Percentiles rank a stretch among this genome's conserved stretches.
These are phyloP conservation scores for Neopestalotiopsis sp. DNA, from an alignment of 2,329 filamentous ascomycete genomes.

Conservation along the genomic window DNA sequence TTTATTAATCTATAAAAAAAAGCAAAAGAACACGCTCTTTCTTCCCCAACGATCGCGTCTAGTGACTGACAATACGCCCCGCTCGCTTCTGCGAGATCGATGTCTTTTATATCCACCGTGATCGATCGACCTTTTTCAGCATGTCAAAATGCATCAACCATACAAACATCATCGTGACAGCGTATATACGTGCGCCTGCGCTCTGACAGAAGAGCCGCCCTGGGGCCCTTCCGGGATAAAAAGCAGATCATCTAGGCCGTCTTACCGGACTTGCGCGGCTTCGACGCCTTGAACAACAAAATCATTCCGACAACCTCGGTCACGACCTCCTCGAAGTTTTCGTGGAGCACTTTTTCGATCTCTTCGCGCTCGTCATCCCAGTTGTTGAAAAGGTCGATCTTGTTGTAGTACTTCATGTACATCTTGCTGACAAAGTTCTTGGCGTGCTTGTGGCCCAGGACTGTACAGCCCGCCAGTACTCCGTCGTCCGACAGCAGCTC, in stretches of 20 bases:
- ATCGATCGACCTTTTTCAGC: neutral
- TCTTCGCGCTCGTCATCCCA: constrained; percentile 40
- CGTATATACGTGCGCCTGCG: neutral
- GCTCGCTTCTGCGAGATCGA: neutral
- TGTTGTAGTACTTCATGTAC: constrained; percentile 40
- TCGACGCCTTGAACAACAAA: constrained; percentile 42
- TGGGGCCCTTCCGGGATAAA: neutral
- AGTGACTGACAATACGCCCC: neutral
- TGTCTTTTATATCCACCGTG: neutral
- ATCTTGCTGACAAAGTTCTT: constrained; percentile 31
- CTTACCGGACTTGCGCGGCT: constrained; percentile 28
- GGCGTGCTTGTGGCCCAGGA: constrained; percentile 37
- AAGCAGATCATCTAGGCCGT: neutral
- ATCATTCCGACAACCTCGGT: constrained; percentile 42
- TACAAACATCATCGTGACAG: neutral
- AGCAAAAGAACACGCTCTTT: neutral
- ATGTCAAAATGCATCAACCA: neutral
- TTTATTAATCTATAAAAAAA: neutral
- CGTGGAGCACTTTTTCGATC: constrained; percentile 38
- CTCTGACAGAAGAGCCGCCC: neutral
- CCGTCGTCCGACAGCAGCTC: constrained; percentile 38
- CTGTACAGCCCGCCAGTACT: constrained; percentile 42
- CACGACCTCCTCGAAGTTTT: constrained; percentile 44
- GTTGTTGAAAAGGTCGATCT: constrained; percentile 43
- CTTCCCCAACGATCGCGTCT: neutral